Base-by-base conservation (phyloP, 78 protist species). In the Creolimax fragrantissima region DNA sequence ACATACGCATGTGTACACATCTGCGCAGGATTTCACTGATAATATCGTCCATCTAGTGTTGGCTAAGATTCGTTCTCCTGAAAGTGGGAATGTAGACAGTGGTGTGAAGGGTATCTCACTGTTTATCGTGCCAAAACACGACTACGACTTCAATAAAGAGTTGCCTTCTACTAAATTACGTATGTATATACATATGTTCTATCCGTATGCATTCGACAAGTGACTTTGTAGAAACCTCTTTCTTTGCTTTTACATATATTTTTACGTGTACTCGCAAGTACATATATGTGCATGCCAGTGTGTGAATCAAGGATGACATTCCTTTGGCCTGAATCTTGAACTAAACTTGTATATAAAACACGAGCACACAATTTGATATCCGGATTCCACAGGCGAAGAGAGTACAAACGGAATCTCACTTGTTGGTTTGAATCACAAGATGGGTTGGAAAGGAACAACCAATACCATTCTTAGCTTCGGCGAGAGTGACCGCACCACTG, bases 361-460 rank as follows among this genome's bases (percentile, higher is more conserved):
- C n/a, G n/a, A n/a, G n/a, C n/a, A n/a, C n/a, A n/a, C n/a, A n/a
- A n/a, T n/a, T n/a, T n/a, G n/a, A n/a, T n/a, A n/a, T n/a, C n/a
- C n/a, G n/a, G n/a, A n/a, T 58, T 24, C 24, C 74, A 58, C 74
- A 58, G 74, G 24, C 39, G 74, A 24, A 17, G 39, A 58, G 39
- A 58, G 74, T 24, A 5, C 41, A 36, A 5, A 81, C 7, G 81
- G 6, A n/a, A 88, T 90, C 7, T 5, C 1, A 1, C 43, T 5
- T 5, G 58, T 42, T 3, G 35, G 88, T n/a, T 5, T 84, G 42
- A 86, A 86, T 47, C 83, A 86, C 42, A 86, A 86, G 84, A 45
- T 90, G 83, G 94, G 94, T 42, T 86, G 90, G 94, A 91, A 92
- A 24, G 94, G 92, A 36, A 41, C 92, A 37, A 83, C 88, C 24